phyloP scores from a whole-genome alignment of 2,329 filamentous ascomycete species.

The Alternaria alternata region DNA sequence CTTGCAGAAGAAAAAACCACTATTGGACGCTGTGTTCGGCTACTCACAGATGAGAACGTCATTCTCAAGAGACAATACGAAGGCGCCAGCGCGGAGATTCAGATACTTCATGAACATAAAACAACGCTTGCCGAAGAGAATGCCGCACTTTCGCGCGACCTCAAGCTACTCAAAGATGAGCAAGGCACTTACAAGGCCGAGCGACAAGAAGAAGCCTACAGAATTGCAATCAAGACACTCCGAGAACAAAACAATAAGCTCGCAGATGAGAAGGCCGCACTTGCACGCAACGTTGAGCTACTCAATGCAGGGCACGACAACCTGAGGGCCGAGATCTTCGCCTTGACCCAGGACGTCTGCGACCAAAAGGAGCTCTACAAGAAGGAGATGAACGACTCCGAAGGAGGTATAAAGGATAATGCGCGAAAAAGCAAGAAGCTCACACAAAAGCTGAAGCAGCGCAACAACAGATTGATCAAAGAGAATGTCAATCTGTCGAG shows the following conservation, averaged over 20 bases:
- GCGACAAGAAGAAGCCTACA: background rate
- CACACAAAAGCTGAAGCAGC: background rate
- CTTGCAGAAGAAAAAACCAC: background rate
- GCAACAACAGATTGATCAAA: background rate
- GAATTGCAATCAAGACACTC: background rate
- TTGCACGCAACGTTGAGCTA: background rate
- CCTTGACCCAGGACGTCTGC: background rate
- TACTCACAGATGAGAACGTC: background rate
- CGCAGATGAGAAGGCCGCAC: background rate
- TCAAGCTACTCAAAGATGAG: background rate
- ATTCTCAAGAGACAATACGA: background rate
- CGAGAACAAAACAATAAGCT: background rate
- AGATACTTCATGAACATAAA: conserved; percentile 4
- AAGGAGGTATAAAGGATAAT: background rate
- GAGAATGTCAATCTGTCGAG: background rate
- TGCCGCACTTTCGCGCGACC: background rate
- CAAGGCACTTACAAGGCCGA: background rate
- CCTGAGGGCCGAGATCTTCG: background rate
- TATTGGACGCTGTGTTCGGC: background rate
- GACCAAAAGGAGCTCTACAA: background rate
- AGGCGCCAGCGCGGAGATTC: background rate
- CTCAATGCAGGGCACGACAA: background rate
- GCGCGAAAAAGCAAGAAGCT: background rate
- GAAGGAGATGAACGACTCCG: background rate
- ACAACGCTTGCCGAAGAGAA: conserved; percentile 1